A percentile compares a stretch with the other conserved stretches of the same genome.
Conservation (phyloP, 352 stramenopile species). For the Globisporangium nunn region DNA sequence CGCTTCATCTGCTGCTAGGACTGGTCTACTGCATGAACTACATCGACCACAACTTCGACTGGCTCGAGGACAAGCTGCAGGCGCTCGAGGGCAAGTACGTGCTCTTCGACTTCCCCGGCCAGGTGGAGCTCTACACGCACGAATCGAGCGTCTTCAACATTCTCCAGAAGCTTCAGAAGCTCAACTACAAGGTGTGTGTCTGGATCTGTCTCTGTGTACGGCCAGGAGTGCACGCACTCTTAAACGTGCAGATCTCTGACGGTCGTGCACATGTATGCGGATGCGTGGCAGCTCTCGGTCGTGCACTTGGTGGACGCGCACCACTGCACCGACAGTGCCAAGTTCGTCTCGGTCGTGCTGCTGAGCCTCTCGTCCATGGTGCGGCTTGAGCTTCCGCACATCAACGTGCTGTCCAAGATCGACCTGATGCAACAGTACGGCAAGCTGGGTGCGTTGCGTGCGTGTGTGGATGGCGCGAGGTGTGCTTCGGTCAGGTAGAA, state of each 20-base stretch:
- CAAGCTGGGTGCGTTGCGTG: constrained; percentile 37
- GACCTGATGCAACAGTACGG: constrained; percentile 94
- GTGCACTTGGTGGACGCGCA: constrained; percentile 95
- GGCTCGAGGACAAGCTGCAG: constrained; percentile 93
- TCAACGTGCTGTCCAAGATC: constrained; percentile 99
- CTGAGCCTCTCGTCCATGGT: constrained; percentile 98
- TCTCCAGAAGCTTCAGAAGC: constrained; percentile 91
- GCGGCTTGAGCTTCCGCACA: constrained; percentile 94
- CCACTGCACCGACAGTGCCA: constrained; percentile 91
- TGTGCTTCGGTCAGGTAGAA: not conserved
- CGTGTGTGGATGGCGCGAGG: not conserved
- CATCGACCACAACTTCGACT: constrained; percentile 97
- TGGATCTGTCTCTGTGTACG: no score
- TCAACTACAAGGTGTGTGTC: constrained; percentile 64
- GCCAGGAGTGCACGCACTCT: no score
- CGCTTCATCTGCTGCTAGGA: constrained; percentile 19
- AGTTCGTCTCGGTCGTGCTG: constrained; percentile 97
- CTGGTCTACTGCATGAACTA: constrained; percentile 99
- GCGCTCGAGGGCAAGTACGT: constrained; percentile 89
- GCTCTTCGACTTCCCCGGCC: constrained; percentile 98
- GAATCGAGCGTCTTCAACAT: constrained; percentile 95
- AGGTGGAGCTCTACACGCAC: constrained; percentile 99
- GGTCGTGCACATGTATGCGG: constrained; percentile 6
- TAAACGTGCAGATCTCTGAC: no score
- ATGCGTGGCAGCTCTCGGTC: constrained; percentile 52